These are phyloP conservation scores for Blastomyces emzantsi DNA, from an alignment of 2,329 filamentous ascomycete species.

Conservation along the genomic window DNA sequence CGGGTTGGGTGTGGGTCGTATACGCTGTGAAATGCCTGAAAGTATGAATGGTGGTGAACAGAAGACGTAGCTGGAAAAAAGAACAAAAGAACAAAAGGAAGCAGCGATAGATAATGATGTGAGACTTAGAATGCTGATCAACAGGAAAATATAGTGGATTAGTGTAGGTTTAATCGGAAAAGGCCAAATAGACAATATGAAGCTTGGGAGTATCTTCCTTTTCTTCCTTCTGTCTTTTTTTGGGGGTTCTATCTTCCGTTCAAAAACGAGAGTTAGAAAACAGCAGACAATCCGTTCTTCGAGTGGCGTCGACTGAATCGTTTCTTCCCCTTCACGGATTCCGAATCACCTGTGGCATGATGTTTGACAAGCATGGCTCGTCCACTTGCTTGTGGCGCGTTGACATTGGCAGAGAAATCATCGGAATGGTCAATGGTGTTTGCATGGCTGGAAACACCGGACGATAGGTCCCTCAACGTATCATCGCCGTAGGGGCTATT, in stretches of 20 bases:
- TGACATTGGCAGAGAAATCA: slow-evolving; percentile 30
- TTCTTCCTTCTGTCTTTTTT: background rate
- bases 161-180: slow-evolving; percentile 19
- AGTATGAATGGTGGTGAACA: slow-evolving; percentile 3
- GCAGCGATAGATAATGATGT: background rate
- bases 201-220: background rate
- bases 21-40: slow-evolving; percentile 8
- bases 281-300: slow-evolving; percentile 84
- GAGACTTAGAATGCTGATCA: slow-evolving; percentile 5
- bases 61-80: background rate
- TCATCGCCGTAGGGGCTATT: slow-evolving; percentile 59
- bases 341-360: slow-evolving; percentile 36
- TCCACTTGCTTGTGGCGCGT: slow-evolving; percentile 27
- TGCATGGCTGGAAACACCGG: slow-evolving; percentile 59
- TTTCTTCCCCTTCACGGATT: slow-evolving; percentile 51
- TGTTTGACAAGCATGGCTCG: slow-evolving; percentile 39
- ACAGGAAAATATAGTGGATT: slow-evolving; percentile 14
- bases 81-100: background rate
- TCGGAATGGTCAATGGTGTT: slow-evolving; percentile 37
- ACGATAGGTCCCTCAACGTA: slow-evolving; percentile 59
- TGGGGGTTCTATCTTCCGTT: background rate
- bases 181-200: background rate
- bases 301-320: slow-evolving; percentile 87
- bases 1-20: slow-evolving; percentile 5
- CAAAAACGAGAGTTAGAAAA: slow-evolving; percentile 50